These are phyloP conservation scores for Cucurbita pepo DNA, from an alignment of 306 rosid species.

Conservation along the genomic window DNA sequence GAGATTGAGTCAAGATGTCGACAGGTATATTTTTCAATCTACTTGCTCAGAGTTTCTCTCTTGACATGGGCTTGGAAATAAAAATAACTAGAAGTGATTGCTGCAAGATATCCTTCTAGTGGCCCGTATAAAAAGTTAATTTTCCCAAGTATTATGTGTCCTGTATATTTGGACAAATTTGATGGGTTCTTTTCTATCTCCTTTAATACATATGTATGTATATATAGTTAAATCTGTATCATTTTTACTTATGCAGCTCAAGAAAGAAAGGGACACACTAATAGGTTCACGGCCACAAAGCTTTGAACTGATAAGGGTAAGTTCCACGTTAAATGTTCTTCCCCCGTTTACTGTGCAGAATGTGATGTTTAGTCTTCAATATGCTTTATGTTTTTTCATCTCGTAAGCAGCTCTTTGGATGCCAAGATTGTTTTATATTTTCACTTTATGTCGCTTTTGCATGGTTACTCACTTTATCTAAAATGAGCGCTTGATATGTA, in stretches of 20 bases:
- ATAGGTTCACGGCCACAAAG: constrained; percentile 41
- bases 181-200: not conserved
- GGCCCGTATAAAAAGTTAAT: not conserved
- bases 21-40: constrained; percentile 32
- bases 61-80: not conserved
- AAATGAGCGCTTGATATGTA: not conserved
- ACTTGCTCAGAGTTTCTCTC: not conserved
- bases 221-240: not conserved
- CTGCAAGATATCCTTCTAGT: not conserved
- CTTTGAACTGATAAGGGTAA: constrained; percentile 41
- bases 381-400: not conserved
- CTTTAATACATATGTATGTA: not conserved
- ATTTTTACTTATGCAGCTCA: constrained; percentile 37
- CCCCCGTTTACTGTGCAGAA: not conserved
- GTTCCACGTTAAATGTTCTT: not conserved
- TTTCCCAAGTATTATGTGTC: not conserved
- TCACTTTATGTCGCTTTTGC: not conserved
- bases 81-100: not conserved
- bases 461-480: not conserved
- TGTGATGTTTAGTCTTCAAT: not conserved
- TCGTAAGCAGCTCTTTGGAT: not conserved
- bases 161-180: not conserved
- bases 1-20: constrained; percentile 37
- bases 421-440: not conserved
- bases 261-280: constrained; percentile 42